A percentile compares a stretch with the other conserved stretches of the same genome.
These are phyloP conservation scores for Rhododendron kiyosumense DNA, from an alignment of 148 eudicot genomes.

Conservation along the genomic window DNA sequence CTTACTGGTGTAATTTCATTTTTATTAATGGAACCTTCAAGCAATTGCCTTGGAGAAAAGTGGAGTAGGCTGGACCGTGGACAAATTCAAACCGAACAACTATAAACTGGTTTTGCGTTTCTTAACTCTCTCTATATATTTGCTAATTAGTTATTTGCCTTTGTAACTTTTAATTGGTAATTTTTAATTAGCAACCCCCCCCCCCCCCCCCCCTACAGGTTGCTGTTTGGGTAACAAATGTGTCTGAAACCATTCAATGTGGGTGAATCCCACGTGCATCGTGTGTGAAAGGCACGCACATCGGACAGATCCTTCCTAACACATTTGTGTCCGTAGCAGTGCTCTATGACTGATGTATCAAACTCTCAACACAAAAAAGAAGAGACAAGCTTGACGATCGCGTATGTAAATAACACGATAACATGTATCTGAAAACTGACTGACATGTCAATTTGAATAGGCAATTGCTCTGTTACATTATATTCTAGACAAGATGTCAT, in stretches of 20 bases:
- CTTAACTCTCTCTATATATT: too few species aligned
- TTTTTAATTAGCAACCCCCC: too few species aligned
- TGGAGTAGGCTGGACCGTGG: too few species aligned
- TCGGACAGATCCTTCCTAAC: not conserved
- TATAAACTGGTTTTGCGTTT: too few species aligned
- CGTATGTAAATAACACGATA: not conserved
- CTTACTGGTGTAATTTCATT: too few species aligned
- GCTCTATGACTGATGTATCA: not conserved
- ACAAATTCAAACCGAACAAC: too few species aligned
- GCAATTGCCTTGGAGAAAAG: too few species aligned
- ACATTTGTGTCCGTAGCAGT: not conserved
- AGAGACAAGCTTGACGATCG: not conserved
- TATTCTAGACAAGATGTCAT: slow-evolving; percentile 16
- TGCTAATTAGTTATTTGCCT: too few species aligned
- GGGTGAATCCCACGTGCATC: not conserved
- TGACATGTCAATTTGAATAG: not conserved
- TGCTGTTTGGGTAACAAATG: not conserved
- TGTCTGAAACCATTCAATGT: not conserved
- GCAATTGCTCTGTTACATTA: not conserved
- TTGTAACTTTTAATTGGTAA: too few species aligned
- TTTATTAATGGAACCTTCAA: too few species aligned
- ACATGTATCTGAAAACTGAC: not conserved
- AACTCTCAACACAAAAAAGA: not conserved
- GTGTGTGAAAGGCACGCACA: not conserved
- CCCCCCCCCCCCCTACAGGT: too few species aligned